phyloP scores from a whole-genome alignment of 2,329 filamentous ascomycete genomes.

The Neoarthrinium moseri region DNA sequence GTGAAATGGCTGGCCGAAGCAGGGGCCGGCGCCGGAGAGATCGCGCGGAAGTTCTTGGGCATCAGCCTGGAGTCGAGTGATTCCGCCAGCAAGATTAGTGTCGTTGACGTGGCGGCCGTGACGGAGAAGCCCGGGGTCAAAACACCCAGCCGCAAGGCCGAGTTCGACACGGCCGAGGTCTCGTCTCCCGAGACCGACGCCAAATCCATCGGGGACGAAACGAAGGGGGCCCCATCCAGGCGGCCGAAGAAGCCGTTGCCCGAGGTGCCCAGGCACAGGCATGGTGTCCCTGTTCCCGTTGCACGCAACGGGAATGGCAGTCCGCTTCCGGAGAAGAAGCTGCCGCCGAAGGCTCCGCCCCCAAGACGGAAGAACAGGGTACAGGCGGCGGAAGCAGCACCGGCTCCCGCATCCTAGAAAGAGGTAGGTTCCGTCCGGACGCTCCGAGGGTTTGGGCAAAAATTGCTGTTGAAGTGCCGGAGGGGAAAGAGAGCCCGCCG shows the following conservation, averaged over 20 bases:
- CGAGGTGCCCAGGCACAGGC: slow-evolving; percentile 55
- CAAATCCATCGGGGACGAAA: slow-evolving; percentile 8
- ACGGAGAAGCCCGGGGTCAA: slow-evolving; percentile 81
- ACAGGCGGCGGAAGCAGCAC: slow-evolving; percentile 27
- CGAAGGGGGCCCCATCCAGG: slow-evolving; percentile 16
- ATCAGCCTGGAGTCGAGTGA: slow-evolving; percentile 68
- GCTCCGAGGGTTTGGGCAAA: background rate
- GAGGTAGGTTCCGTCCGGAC: background rate
- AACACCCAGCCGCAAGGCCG: slow-evolving; percentile 66
- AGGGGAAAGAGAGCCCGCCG: too few relatives aligned
- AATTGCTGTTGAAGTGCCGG: too few relatives aligned
- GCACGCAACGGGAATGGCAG: slow-evolving; percentile 19
- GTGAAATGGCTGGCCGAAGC: slow-evolving; percentile 65
- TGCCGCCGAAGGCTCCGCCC: slow-evolving; percentile 44
- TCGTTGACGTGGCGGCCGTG: slow-evolving; percentile 75
- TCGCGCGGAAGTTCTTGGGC: slow-evolving; percentile 62
- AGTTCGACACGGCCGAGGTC: slow-evolving; percentile 14
- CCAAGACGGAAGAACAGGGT: slow-evolving; percentile 44
- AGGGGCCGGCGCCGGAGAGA: slow-evolving; percentile 31
- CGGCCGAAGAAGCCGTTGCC: slow-evolving; percentile 49
- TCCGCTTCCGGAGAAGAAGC: slow-evolving; percentile 30
- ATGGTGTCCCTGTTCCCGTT: slow-evolving; percentile 43
- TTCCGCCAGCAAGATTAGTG: slow-evolving; percentile 71
- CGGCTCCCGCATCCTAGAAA: slow-evolving; percentile 7
- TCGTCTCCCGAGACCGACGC: slow-evolving; percentile 4